Base-by-base conservation (phyloP, 1,284 basidiomycete genomes). In the Tilletia walkeri region DNA sequence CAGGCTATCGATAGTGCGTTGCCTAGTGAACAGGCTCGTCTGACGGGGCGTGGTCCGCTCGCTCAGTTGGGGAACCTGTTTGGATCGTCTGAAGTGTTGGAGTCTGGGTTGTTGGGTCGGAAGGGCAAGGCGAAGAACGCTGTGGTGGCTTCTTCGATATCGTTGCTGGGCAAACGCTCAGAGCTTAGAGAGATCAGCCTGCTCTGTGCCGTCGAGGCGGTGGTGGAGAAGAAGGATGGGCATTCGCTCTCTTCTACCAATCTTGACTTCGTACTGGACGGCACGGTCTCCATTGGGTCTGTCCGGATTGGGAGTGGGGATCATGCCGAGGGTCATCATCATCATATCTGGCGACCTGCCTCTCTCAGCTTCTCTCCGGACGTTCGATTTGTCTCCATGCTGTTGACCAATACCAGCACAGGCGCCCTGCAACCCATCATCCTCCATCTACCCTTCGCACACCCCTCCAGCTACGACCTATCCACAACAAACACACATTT, bases 181-280 rank as follows among this genome's bases (percentile, higher is more conserved):
- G 48, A 49, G 4, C 61, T 65, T 36, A 24, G 65, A 3, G 69
- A 75, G 34, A 45, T 76, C 3, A 72, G 72, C 0, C 45, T 76
- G 39, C 36, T 75, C 12, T 38, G 36, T 18, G 59, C 59, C 0
- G 34, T 41, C 36, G 59, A 63, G 34, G 16, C 18, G 6, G 59
- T 38, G 7, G 38, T 12, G 68, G 72, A 53, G 70, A 72, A 3
- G 73, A 67, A 18, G 71, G 41, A 45, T 69, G n/a, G 49, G 47
- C 0, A 49, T 65, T 34, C 14, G 72, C 4, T 54, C 53, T 3
- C 63, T 73, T 18, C 66, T 67, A 67, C 59, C 10, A 48, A 54
- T 0, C 61, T 50, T 1, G n/a, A 56, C 5, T 47, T 76, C 34
- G 30, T 76, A 38, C 61, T 76, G 53, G 73, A 76, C n/a, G 75